phyloP scores from a whole-genome alignment of 2,329 filamentous ascomycete genomes.

The Alternaria viburni region DNA sequence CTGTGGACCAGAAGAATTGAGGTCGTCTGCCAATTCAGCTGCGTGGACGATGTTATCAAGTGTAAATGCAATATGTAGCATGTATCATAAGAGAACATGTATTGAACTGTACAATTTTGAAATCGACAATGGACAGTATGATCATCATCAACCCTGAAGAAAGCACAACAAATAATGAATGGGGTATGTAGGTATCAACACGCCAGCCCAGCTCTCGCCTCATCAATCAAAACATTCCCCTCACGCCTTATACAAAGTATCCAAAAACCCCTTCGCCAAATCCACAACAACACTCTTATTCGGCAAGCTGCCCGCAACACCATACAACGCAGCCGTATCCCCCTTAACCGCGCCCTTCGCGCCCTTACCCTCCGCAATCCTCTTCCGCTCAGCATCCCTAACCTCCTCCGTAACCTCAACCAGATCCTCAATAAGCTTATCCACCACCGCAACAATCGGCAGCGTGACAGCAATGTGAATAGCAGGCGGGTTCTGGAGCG shows the following conservation, averaged over 20 bases:
- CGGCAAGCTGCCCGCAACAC: conserved; percentile 90
- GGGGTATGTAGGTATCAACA: not conserved
- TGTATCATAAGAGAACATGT: not conserved
- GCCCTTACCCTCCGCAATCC: conserved; percentile 71
- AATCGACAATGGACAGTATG: not conserved
- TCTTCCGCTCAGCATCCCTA: conserved; percentile 79
- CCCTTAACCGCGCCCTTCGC: conserved; percentile 66
- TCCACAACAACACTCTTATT: conserved; percentile 96
- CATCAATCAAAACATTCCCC: not conserved
- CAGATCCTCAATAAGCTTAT: conserved; percentile 76
- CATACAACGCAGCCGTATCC: conserved; percentile 88
- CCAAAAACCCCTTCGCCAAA: conserved; percentile 87
- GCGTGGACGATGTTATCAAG: not conserved
- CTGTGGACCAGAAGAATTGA: not conserved
- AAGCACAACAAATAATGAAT: not conserved
- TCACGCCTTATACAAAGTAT: conserved; percentile 87
- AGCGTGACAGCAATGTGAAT: conserved; percentile 94
- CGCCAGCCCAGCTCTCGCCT: not conserved
- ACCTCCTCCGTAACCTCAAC: conserved; percentile 69
- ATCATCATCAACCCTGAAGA: not conserved
- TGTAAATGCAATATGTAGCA: not conserved
- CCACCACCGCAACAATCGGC: conserved; percentile 81
- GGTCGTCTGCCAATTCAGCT: not conserved
- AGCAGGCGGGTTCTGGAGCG: conserved; percentile 86
- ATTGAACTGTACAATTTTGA: not conserved